Base-by-base conservation (phyloP, 495 filamentous ascomycete genomes). In the Aspergillus campestris region DNA sequence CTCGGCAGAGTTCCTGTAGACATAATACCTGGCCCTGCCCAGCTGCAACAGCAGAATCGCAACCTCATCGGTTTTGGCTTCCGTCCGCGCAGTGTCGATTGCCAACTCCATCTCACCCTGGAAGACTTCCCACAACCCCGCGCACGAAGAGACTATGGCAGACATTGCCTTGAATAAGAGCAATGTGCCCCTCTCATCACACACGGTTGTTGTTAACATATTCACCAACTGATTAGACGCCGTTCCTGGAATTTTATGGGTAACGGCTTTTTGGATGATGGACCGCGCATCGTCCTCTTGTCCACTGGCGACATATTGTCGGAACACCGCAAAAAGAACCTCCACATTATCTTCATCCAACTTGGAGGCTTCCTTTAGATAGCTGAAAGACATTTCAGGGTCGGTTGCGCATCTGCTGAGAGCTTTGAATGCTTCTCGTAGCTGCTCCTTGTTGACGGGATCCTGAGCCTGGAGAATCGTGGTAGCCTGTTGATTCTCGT, bases 391-490 rank as follows among this genome's bases (percentile, higher is more conserved):
- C 5, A 27, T 6, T 10, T 44, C 47, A n/a, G n/a, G 12, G 24
- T 44, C 35, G 15, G 24, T 40, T 18, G 41, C 15, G 28, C 35
- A 36, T 13, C 31, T 31, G 15, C 40, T 41, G 6, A 50, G n/a
- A 13, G 29, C 32, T 34, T 40, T 37, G 41, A 11, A 50, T 4
- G 40, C 47, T 7, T 34, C 12, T 8, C n/a, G 6, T 2, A 50
- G 28, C n/a, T 28, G 34, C n/a, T 50, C 47, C 35, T 44, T 44
- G 24, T 50, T 7, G 18, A 51, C 24, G 1, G 48, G 42, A 29
- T 51, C 42, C 18, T 51, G 48, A 8, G 10, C 6, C 34, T 51
- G 13, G 9, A 51, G 38, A 24, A 46, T 42, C 4, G 8, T 31
- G 7, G 33, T 42, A 4, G 48, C 48, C 48, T 51, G 6, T 13